Percentiles rank a stretch among this genome's conserved stretches.
phyloP scores from a whole-genome alignment of 2,329 filamentous ascomycete genomes.

The Rhynchosporium agropyri region DNA sequence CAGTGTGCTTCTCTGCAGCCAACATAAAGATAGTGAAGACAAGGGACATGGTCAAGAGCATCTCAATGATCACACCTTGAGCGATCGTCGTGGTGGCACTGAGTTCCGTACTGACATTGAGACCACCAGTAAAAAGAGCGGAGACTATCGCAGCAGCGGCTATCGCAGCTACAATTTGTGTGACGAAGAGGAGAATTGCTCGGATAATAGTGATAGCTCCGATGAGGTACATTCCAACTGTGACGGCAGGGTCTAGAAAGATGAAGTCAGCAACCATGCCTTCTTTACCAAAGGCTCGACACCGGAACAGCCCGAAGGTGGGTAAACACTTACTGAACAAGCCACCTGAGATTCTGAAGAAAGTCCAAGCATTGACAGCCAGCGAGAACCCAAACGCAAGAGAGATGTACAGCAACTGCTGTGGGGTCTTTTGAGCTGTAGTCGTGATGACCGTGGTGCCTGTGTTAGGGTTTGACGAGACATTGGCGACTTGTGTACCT shows the following conservation, averaged over 20 bases:
- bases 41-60: slow-evolving; percentile 50
- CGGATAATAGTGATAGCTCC: slow-evolving; percentile 39
- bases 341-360: slow-evolving; percentile 52
- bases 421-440: slow-evolving; percentile 19
- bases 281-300: background rate
- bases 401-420: slow-evolving; percentile 35
- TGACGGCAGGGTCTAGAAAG: slow-evolving; percentile 31
- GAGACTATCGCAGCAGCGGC: slow-evolving; percentile 46
- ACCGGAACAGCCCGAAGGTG: slow-evolving; percentile 40
- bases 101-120: slow-evolving; percentile 26
- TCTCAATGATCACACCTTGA: slow-evolving; percentile 52
- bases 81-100: slow-evolving; percentile 34
- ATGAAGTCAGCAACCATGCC: background rate
- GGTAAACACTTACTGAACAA: slow-evolving; percentile 46
- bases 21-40: slow-evolving; percentile 53
- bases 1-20: slow-evolving; percentile 46
- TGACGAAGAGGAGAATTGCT: slow-evolving; percentile 36
- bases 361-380: slow-evolving; percentile 55
- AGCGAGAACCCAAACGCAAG: slow-evolving; percentile 41
- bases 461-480: slow-evolving; percentile 18
- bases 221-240: slow-evolving; percentile 42
- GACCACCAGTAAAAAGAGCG: slow-evolving; percentile 27
- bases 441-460: slow-evolving; percentile 20
- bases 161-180: slow-evolving; percentile 42
- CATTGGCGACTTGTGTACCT: slow-evolving; percentile 38